Percentiles rank a stretch among this genome's conserved stretches.
Evolutionary conservation across 2,329 filamentous ascomycete genomes (phyloP).

Genomic region (Cryphonectria nitschkei): DNA sequence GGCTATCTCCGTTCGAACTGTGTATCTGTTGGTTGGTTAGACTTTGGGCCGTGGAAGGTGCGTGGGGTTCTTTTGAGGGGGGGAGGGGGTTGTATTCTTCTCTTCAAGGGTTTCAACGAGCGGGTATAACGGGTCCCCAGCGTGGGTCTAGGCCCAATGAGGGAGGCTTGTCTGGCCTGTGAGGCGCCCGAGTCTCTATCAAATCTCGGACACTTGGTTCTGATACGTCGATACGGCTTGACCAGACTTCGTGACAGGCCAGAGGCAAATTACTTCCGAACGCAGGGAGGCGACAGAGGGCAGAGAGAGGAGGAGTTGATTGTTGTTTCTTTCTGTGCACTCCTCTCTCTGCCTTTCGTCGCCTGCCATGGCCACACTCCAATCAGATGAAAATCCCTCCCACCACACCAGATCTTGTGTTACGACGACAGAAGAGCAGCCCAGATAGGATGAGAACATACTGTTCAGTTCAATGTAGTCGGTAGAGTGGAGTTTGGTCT

Average conservation of each 20-base stretch:
- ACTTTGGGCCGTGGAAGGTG: background rate
- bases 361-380: background rate
- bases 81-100: background rate
- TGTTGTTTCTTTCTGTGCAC: background rate
- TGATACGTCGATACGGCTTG: constrained; percentile 4
- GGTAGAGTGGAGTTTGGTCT: background rate
- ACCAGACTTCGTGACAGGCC: constrained; percentile 8
- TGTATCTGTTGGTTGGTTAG: background rate
- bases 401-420: background rate
- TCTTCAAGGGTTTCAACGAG: background rate
- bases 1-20: background rate
- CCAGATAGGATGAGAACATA: background rate
- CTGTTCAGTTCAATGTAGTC: too few relatives aligned
- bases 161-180: constrained; percentile 1
- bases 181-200: constrained; percentile 11
- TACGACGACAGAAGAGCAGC: background rate
- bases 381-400: background rate
- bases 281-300: background rate
- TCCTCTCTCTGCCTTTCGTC: background rate
- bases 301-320: background rate
- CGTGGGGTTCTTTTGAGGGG: background rate
- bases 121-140: background rate
- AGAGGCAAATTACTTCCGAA: constrained; percentile 9
- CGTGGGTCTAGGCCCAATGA: background rate
- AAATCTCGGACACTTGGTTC: constrained; percentile 2